phyloP scores from a whole-genome alignment of 73 alveolate species.

The Paramecium tetraurelia region DNA sequence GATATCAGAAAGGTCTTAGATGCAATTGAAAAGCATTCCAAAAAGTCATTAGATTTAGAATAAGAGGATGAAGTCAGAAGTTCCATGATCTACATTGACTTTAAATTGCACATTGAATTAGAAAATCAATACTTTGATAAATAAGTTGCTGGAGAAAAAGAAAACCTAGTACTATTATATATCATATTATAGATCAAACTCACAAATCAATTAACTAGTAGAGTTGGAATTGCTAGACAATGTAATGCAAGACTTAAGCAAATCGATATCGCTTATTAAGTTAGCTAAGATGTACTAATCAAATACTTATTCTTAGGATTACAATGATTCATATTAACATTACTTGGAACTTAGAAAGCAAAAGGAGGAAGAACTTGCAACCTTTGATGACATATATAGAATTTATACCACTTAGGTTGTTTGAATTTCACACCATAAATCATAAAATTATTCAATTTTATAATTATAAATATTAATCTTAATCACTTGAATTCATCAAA shows the following conservation, averaged over 20 bases:
- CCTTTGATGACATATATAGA: slow-evolving; percentile 41
- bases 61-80: slow-evolving; percentile 49
- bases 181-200: neutral
- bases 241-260: slow-evolving; percentile 47
- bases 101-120: slow-evolving; percentile 23
- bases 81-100: slow-evolving; percentile 15
- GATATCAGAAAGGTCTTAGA: slow-evolving; percentile 25
- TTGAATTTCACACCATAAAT: neutral
- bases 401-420: slow-evolving; percentile 35
- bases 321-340: neutral
- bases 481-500: neutral
- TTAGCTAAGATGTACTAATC: neutral
- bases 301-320: neutral
- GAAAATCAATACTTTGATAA: slow-evolving; percentile 27
- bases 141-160: slow-evolving; percentile 15
- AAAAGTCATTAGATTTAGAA: slow-evolving; percentile 6
- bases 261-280: neutral
- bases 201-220: slow-evolving; percentile 23
- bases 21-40: slow-evolving; percentile 1
- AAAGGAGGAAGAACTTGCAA: slow-evolving; percentile 46
- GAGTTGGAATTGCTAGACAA: slow-evolving; percentile 26
- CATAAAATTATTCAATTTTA: neutral
- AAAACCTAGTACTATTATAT: neutral
- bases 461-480: neutral
- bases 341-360: slow-evolving; percentile 27